These are phyloP conservation scores for Phaseolus coccineus DNA, from an alignment of 331 rosid genomes.

Conservation along the genomic window DNA sequence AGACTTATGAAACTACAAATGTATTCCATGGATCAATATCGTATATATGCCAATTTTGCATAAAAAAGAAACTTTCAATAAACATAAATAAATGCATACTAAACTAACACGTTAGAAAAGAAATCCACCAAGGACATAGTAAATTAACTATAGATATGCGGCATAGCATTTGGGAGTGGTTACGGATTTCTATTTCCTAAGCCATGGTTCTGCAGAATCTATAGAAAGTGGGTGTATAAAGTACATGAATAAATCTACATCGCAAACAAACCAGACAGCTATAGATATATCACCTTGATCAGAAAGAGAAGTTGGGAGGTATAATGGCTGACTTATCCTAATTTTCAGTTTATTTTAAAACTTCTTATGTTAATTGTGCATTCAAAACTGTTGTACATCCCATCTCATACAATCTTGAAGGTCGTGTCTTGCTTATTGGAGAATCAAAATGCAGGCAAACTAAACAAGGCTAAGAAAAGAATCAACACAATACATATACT, in stretches of 20 bases:
- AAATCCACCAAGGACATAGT: not conserved
- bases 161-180: conserved; percentile 18
- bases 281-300: not conserved
- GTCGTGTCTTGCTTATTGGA: not conserved
- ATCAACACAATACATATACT: no score
- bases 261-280: not conserved
- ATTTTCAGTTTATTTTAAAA: conserved; percentile 16
- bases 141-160: not conserved
- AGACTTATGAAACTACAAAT: no score
- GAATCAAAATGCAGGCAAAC: not conserved
- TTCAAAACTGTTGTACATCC: not conserved
- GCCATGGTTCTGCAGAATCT: conserved; percentile 5
- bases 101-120: no score
- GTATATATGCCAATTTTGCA: no score
- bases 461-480: not conserved
- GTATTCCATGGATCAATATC: no score
- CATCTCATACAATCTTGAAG: conserved; percentile 3
- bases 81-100: no score
- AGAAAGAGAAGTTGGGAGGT: not conserved
- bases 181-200: conserved; percentile 5
- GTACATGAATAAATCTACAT: not conserved
- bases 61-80: no score
- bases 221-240: not conserved
- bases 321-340: not conserved
- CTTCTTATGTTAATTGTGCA: not conserved